phyloP scores from a whole-genome alignment of 2,329 filamentous ascomycete genomes.

The Anthostomella pinea region DNA sequence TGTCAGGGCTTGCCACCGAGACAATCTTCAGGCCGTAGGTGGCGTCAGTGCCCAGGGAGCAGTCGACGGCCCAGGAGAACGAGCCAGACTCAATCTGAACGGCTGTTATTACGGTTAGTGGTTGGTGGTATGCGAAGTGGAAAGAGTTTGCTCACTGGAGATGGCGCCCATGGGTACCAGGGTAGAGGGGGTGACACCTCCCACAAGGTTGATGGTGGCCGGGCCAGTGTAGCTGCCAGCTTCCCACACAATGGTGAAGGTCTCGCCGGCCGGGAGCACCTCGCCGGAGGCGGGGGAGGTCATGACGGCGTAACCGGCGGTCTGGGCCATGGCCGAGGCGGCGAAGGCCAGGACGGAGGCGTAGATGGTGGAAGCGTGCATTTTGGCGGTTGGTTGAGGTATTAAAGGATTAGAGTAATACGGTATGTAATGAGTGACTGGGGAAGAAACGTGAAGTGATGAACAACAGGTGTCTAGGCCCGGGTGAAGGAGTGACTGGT shows the following conservation, averaged over 20 bases:
- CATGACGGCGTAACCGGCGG: constrained; percentile 55
- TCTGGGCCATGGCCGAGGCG: constrained; percentile 51
- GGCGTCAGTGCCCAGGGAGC: constrained; percentile 40
- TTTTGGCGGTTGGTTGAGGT: constrained; percentile 38
- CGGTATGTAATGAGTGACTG: too few species aligned
- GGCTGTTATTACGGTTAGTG: constrained; percentile 36
- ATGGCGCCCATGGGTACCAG: constrained; percentile 43
- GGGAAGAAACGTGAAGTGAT: too few species aligned
- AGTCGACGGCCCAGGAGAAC: constrained; percentile 51
- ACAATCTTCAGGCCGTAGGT: constrained; percentile 59
- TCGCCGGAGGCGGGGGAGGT: constrained; percentile 43
- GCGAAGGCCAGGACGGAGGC: constrained; percentile 51
- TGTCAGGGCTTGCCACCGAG: constrained; percentile 42
- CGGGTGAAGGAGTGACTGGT: too few species aligned
- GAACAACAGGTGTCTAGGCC: too few species aligned
- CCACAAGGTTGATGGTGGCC: constrained; percentile 54
- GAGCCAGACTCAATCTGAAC: constrained; percentile 43
- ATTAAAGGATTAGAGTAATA: constrained; percentile 1
- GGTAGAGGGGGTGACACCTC: constrained; percentile 43
- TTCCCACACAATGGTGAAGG: constrained; percentile 52
- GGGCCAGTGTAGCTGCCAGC: constrained; percentile 39
- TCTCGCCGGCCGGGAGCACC: constrained; percentile 45
- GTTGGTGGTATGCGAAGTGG: neutral
- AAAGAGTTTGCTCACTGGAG: constrained; percentile 45
- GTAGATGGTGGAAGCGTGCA: constrained; percentile 51